Conservation (phyloP, 768 basidiomycete species). For the Tricholoma matsutake region DNA sequence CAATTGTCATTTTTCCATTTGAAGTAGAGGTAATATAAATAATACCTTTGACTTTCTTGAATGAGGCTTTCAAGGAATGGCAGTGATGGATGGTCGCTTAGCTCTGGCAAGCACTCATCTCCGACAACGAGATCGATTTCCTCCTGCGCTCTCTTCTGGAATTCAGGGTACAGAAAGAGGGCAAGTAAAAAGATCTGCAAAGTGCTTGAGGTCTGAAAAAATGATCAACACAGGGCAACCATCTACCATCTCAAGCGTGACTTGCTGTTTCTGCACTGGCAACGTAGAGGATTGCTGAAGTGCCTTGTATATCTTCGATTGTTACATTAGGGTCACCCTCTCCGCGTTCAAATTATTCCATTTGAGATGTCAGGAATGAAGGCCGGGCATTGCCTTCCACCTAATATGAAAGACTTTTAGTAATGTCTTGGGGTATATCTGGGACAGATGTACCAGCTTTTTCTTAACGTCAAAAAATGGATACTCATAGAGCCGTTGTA, state of each 20-base stretch:
- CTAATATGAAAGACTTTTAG: constrained; percentile 6
- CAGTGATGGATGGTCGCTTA: constrained; percentile 26
- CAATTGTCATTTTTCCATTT: too few relatives aligned
- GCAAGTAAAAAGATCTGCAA: constrained; percentile 36
- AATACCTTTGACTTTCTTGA: constrained; percentile 23
- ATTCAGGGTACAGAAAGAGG: constrained; percentile 36
- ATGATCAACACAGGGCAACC: background rate
- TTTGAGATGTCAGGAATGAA: constrained; percentile 6
- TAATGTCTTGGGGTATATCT: background rate
- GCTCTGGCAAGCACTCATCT: constrained; percentile 31
- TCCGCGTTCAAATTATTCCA: constrained; percentile 9
- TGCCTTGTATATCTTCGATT: constrained; percentile 10
- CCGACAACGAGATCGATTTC: constrained; percentile 41
- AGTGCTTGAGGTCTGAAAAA: too few relatives aligned
- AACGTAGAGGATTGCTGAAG: constrained; percentile 8
- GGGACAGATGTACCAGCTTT: constrained; percentile 12
- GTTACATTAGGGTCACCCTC: constrained; percentile 1
- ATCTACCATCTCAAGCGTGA: background rate
- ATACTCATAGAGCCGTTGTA: constrained; percentile 9
- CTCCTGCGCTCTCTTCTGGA: constrained; percentile 34
- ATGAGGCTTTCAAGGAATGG: constrained; percentile 36
- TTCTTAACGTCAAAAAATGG: constrained; percentile 10
- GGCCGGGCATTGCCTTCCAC: constrained; percentile 9
- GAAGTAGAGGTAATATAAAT: background rate
- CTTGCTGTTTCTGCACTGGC: constrained; percentile 17